phyloP scores from a whole-genome alignment of 352 stramenopile species.

The Globisporangium polare region DNA sequence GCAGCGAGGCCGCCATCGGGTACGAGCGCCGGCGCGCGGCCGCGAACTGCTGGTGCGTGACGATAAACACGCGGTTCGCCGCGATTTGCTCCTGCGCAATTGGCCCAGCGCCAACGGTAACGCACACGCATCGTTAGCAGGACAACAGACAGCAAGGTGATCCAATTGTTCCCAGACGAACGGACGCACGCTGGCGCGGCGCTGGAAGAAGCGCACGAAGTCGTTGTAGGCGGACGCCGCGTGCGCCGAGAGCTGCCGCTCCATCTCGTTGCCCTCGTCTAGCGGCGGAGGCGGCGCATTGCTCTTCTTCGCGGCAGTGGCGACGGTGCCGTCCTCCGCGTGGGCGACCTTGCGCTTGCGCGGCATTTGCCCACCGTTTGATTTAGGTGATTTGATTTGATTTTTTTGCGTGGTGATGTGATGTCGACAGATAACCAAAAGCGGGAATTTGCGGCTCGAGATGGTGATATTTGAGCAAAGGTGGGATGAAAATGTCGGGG shows the following conservation, averaged over 20 bases:
- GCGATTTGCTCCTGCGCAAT: conserved; percentile 44
- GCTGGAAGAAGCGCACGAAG: conserved; percentile 58
- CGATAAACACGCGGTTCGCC: conserved; percentile 49
- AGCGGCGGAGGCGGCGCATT: background rate
- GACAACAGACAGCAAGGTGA: background rate
- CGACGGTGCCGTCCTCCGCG: background rate
- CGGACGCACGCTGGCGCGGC: conserved; percentile 46
- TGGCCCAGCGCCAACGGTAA: background rate
- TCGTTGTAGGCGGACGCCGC: conserved; percentile 62
- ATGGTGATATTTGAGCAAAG: no score
- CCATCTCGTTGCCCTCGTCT: conserved; percentile 46
- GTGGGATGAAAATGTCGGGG: no score
- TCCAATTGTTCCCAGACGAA: background rate
- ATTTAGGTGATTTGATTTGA: no score
- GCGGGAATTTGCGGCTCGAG: background rate
- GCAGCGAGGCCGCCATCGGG: conserved; percentile 19
- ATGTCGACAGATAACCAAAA: background rate
- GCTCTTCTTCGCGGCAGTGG: background rate
- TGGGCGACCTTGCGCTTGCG: conserved; percentile 1
- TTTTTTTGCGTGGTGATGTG: background rate
- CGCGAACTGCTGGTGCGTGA: conserved; percentile 26
- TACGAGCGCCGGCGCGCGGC: conserved; percentile 24
- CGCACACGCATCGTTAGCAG: background rate
- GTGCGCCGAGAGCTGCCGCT: conserved; percentile 72
- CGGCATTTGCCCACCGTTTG: background rate